Base-by-base conservation (phyloP, 192 early-diverging fungal species). In the Lunasporangiospora selenospora region DNA sequence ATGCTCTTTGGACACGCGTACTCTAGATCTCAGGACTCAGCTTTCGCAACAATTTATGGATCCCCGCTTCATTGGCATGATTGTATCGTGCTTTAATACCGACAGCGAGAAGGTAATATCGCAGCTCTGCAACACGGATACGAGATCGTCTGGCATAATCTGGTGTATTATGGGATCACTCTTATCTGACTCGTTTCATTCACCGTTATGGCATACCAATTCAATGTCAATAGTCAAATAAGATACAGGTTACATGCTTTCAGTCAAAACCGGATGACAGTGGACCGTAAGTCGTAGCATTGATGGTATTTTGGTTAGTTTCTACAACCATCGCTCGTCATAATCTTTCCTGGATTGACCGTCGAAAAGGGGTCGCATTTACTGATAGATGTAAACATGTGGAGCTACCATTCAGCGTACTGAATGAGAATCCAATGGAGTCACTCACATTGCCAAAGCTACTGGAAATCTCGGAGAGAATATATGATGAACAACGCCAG, bases 11-110 rank as follows among this genome's bases (percentile, higher is more conserved):
- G n/a, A n/a, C n/a, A n/a, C n/a, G n/a, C n/a, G n/a, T n/a, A n/a
- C n/a, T n/a, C n/a, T 53, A 80, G 82, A 83, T 44, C 50, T 83
- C 10, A 54, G 75, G 23, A 83, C 82, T 0, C 82, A 83, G 16
- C 58, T 76, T 3, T 71, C 77, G 4, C 80, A 83, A 37, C 82
- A 83, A 37, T 34, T 67, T 21, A 81, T 83, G 82, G 82, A 83
- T 32, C 32, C 47, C 9, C 61, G 77, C 32, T 83, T 83, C 32
- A 77, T 83, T 39, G 82, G 82, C 1, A 59, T 83, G 46, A 83
- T 83, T 53, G 65, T 83, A 0, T 83, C 82, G 1, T 81, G 79
- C 44, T 83, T 83, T 62, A 67, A 81, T 58, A 54, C 62, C 5
- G 64, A 75, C 27, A 57, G 47, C 21, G 75, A 82, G 6, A 43